Percentiles rank a stretch among this genome's conserved stretches.
phyloP scores from a whole-genome alignment of 2,329 filamentous ascomycete genomes.

The Blastomyces percursus region DNA sequence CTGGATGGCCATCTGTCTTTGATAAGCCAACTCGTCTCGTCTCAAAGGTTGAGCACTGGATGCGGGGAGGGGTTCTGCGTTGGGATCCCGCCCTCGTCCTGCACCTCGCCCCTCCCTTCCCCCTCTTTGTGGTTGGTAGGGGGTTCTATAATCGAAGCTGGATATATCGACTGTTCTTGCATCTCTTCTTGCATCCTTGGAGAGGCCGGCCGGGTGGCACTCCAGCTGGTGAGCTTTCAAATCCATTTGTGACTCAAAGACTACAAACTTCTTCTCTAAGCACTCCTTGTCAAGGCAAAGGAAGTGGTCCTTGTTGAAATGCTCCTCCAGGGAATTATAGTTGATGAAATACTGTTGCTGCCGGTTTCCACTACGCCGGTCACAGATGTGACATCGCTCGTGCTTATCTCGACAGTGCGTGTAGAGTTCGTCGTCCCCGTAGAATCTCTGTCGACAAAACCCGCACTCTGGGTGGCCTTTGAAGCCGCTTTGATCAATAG shows the following conservation, averaged over 20 bases:
- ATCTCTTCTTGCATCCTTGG: constrained; percentile 74
- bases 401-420: constrained; percentile 88
- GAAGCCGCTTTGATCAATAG: constrained; percentile 87
- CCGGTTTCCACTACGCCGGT: constrained; percentile 51
- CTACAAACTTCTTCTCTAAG: constrained; percentile 92
- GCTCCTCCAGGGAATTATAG: constrained; percentile 73
- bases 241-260: constrained; percentile 91
- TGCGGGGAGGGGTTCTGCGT: constrained; percentile 64
- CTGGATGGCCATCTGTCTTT: constrained; percentile 84
- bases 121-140: constrained; percentile 54
- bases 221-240: constrained; percentile 86
- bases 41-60: constrained; percentile 70
- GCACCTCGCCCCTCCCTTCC: constrained; percentile 46
- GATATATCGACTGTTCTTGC: constrained; percentile 79
- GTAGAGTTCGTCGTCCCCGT: constrained; percentile 91
- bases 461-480: constrained; percentile 89
- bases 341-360: constrained; percentile 85
- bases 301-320: constrained; percentile 82
- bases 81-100: constrained; percentile 72
- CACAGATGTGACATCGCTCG: constrained; percentile 90
- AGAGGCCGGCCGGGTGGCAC: constrained; percentile 65
- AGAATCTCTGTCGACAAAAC: constrained; percentile 87
- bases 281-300: constrained; percentile 77
- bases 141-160: constrained; percentile 64
- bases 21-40: constrained; percentile 80